These are phyloP conservation scores for Xanthoparmelia taractica DNA, from an alignment of 495 filamentous ascomycete species.

Conservation along the genomic window DNA sequence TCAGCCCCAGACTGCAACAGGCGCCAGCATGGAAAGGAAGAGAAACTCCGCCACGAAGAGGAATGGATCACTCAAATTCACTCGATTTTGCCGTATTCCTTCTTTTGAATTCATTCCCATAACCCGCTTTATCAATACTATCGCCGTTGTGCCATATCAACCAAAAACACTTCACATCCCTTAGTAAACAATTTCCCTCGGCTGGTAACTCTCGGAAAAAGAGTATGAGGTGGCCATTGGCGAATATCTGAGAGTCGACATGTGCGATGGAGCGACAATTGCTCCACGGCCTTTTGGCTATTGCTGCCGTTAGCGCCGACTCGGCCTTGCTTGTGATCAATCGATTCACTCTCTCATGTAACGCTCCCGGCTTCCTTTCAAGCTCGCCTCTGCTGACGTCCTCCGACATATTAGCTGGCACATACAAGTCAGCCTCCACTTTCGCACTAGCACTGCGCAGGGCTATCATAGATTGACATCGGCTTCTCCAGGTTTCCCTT, in stretches of 20 bases:
- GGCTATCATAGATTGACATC: not conserved
- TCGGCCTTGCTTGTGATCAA: slow-evolving; percentile 12
- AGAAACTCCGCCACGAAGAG: too few species aligned
- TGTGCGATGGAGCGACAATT: slow-evolving; percentile 10
- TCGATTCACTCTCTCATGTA: slow-evolving; percentile 13
- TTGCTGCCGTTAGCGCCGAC: slow-evolving; percentile 10
- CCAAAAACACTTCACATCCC: not conserved
- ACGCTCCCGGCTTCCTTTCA: too few species aligned
- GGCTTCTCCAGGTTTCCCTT: slow-evolving; percentile 16
- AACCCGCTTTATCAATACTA: not conserved
- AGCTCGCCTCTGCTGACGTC: not conserved
- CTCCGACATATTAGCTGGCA: not conserved
- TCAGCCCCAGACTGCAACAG: too few species aligned
- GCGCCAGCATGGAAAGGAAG: too few species aligned
- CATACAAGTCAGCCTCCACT: slow-evolving; percentile 16
- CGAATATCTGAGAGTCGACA: not conserved
- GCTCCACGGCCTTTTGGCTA: not conserved
- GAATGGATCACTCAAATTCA: too few species aligned
- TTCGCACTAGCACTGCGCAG: not conserved
- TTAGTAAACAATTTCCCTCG: not conserved
- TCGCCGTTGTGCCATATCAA: too few species aligned
- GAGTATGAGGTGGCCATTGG: not conserved
- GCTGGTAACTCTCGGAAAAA: not conserved
- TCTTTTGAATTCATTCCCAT: not conserved
- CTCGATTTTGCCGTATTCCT: too few species aligned